A percentile compares a stretch with the other conserved stretches of the same genome.
These are phyloP conservation scores for Ophiostoma fasciatum DNA, from an alignment of 2,329 filamentous ascomycete genomes.

Conservation along the genomic window DNA sequence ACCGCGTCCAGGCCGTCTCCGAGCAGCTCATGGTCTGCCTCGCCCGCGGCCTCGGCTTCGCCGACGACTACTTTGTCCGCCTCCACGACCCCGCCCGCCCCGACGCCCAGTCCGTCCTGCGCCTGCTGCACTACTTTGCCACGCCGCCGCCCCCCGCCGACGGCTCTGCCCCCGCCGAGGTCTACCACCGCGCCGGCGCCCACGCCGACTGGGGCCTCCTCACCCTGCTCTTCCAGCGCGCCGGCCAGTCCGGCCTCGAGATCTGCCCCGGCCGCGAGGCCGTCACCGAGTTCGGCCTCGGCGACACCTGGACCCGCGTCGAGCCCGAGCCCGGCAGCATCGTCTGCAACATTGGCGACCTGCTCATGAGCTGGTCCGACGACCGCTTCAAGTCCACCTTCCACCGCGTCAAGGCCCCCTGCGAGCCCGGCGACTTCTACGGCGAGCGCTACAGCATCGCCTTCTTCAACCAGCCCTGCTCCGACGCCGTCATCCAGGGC, in stretches of 20 bases:
- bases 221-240: conserved; percentile 47
- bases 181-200: conserved; percentile 41
- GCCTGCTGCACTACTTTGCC: conserved; percentile 13
- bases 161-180: conserved; percentile 20
- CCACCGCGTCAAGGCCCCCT: conserved; percentile 47
- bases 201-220: conserved; percentile 50
- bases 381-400: conserved; percentile 54
- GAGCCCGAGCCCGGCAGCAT: conserved; percentile 37
- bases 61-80: conserved; percentile 34
- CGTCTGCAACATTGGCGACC: conserved; percentile 51
- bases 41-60: conserved; percentile 39
- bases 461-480: conserved; percentile 43
- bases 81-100: conserved; percentile 34
- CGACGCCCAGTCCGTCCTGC: conserved; percentile 38
- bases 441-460: conserved; percentile 49
- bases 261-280: conserved; percentile 50
- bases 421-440: conserved; percentile 36
- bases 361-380: conserved; percentile 53
- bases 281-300: conserved; percentile 41
- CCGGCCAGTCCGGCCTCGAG: conserved; percentile 45
- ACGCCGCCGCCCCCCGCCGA: conserved; percentile 16
- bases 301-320: conserved; percentile 50
- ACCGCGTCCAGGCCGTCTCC: conserved; percentile 33
- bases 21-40: conserved; percentile 44
- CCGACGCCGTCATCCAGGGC: conserved; percentile 42